Evolutionary conservation across 2,329 filamentous ascomycete genomes (phyloP).

Genomic region (Fusarium penzigii): DNA sequence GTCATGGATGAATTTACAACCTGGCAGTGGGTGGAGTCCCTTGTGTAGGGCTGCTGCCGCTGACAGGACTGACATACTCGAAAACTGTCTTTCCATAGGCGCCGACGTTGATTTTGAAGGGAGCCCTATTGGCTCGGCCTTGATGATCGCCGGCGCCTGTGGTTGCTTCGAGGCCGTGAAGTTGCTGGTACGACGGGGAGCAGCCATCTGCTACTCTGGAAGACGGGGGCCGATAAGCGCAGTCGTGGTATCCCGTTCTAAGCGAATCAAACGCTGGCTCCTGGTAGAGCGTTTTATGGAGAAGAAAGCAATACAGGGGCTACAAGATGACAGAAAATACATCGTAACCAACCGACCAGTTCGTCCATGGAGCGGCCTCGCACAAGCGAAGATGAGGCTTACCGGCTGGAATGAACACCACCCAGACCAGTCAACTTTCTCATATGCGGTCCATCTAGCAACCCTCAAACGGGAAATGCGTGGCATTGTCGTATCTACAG

Average conservation of each 20-base stretch:
- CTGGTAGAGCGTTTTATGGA: slow-evolving; percentile 4
- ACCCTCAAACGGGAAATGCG: background rate
- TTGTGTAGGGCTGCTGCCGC: slow-evolving; percentile 4
- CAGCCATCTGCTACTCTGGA: background rate
- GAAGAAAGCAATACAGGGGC: background rate
- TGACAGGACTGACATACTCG: background rate
- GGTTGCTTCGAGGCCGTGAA: slow-evolving; percentile 5
- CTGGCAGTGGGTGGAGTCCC: slow-evolving; percentile 11
- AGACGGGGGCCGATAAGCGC: background rate
- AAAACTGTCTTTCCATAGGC: slow-evolving; percentile 4
- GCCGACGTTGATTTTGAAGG: slow-evolving; percentile 8
- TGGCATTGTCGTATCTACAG: background rate
- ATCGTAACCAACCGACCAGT: background rate
- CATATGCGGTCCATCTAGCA: background rate
- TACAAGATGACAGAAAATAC: background rate
- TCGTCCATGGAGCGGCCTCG: background rate
- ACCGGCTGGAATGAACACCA: background rate
- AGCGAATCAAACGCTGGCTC: slow-evolving; percentile 33
- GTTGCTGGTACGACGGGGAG: background rate
- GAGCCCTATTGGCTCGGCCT: slow-evolving; percentile 4
- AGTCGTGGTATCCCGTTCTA: slow-evolving; percentile 44
- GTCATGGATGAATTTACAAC: slow-evolving; percentile 7
- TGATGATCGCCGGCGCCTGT: slow-evolving; percentile 10
- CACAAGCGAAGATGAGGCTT: background rate
- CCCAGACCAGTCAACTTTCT: background rate